Evolutionary conservation across 2,329 filamentous ascomycete species (phyloP).

Genomic region (Apiospora rasikravindrae): DNA sequence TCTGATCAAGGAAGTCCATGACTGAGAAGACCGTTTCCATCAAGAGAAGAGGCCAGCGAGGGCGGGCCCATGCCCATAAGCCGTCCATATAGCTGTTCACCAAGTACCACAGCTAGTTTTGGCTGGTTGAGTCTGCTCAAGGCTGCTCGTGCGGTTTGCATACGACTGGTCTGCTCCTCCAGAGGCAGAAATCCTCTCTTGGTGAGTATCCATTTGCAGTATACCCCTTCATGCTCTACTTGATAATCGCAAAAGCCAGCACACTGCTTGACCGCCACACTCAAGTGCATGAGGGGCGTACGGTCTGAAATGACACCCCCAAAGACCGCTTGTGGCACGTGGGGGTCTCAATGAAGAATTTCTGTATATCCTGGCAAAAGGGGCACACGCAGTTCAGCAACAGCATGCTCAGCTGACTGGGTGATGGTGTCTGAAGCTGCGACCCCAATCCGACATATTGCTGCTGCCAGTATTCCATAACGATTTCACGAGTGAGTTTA

Average conservation of each 20-base stretch:
- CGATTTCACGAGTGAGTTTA: neutral
- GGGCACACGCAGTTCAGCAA: neutral
- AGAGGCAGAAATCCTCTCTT: neutral
- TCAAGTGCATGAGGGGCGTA: neutral
- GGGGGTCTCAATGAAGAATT: neutral
- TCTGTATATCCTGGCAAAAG: neutral
- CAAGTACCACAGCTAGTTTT: neutral
- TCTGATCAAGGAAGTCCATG: neutral
- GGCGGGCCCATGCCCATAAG: neutral
- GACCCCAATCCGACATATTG: neutral
- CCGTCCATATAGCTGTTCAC: neutral
- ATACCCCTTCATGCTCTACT: neutral
- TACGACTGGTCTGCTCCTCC: neutral
- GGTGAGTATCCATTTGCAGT: neutral
- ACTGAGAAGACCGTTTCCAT: neutral
- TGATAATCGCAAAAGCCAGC: neutral
- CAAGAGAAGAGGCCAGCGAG: neutral
- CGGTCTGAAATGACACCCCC: neutral
- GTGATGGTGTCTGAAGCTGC: neutral
- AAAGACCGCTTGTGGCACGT: neutral
- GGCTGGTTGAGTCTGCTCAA: neutral
- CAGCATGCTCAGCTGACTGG: neutral
- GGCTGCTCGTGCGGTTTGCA: neutral
- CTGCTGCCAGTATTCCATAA: slow-evolving; percentile 13
- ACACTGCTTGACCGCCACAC: neutral